phyloP scores from a whole-genome alignment of 1,284 basidiomycete species.

The Cutaneotrichosporon sp. region DNA sequence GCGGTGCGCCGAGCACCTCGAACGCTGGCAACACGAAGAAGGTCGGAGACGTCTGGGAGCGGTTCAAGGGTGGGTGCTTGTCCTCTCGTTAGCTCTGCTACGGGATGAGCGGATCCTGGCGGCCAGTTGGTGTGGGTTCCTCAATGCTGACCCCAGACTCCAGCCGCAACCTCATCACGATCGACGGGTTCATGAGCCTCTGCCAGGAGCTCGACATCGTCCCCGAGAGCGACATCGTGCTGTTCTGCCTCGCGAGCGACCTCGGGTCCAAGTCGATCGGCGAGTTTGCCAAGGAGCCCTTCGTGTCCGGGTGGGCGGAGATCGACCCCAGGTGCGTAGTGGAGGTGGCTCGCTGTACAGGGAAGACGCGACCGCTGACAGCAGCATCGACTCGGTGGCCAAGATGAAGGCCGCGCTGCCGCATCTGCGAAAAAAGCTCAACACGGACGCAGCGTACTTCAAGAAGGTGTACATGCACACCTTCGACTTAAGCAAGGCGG shows the following conservation, averaged over 20 bases:
- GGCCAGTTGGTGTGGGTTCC: no score
- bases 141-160: constrained; percentile 32
- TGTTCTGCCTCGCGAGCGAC: constrained; percentile 54
- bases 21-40: constrained; percentile 40
- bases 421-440: constrained; percentile 65
- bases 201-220: constrained; percentile 52
- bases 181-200: constrained; percentile 52
- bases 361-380: no score
- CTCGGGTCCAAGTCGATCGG: constrained; percentile 60
- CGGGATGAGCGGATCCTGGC: no score
- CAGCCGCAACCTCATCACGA: constrained; percentile 45
- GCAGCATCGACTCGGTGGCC: constrained; percentile 70
- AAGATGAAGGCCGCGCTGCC: constrained; percentile 66
- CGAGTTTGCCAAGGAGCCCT: constrained; percentile 72
- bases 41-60: constrained; percentile 52
- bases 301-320: constrained; percentile 77
- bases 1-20: constrained; percentile 7
- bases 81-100: no score
- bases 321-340: constrained; percentile 44
- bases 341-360: no score
- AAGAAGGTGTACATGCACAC: constrained; percentile 83
- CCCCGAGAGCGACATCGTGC: constrained; percentile 49
- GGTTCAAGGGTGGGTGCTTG: constrained; percentile 49
- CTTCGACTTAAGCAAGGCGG: constrained; percentile 77
- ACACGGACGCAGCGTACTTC: constrained; percentile 73